Evolutionary conservation across 306 rosid species (phyloP), one percentile per base, ranked within the genome.

Genomic region (Benincasa hispida): DNA sequence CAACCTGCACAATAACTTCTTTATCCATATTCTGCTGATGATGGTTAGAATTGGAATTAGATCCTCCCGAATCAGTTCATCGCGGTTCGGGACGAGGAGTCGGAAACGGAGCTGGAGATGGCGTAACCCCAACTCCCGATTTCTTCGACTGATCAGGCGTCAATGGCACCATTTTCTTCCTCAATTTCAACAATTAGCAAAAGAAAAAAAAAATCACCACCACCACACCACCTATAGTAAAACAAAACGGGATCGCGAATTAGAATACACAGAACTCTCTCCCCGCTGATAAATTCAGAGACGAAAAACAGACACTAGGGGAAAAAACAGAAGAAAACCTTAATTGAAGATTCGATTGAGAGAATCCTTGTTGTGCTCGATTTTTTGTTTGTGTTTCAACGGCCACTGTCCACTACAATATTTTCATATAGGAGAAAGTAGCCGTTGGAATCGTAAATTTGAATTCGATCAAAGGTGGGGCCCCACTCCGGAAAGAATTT

Each of bases 21-120:
- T 76, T 90, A 54, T 91, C 97, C 80, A 78, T 88, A 66, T 89
- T 92, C 34, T 81, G 90, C 42, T 88, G 89, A 48, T 88, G 90
- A 72, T 50, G 55, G 8, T 50, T 87, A 35, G 84, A 77, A 82
- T 55, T 80, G 81, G 86, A 83, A 47, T 93, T 96, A 19, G 88
- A 57, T 5, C 87, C 84, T 84, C 90, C 81, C 0, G 91, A 81
- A 50, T 89, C 96, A 3, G 84, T 76, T 34, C 96, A 95, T 2
- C 95, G 88, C 21, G 89, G 87, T 78, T 92, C 97, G 0, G 97
- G 96, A 19, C 96, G 97, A 58, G 99, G 99, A 8, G 99, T 94
- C 0, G 87, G 84, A 80, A 90, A 94, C 6, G 99, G 99, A 35
- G 92, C 77, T 0, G 97, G 98, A 55, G 96, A 83, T 0, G 96